phyloP scores from a whole-genome alignment of 2,329 filamentous ascomycete genomes.

The Mariannaea sp. region DNA sequence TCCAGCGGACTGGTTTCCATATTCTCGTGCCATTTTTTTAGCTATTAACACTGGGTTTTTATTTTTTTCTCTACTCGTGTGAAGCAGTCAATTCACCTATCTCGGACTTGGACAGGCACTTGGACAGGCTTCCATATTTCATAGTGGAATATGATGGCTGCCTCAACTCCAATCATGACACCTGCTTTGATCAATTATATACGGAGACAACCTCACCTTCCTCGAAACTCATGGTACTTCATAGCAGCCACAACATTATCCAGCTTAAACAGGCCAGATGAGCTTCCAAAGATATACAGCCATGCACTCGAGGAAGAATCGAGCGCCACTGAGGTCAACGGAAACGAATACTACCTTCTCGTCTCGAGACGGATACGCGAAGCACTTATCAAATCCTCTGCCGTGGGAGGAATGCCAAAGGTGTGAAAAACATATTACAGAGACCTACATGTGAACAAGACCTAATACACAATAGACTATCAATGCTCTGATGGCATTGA shows the following conservation, averaged over 20 bases:
- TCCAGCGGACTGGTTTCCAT: neutral
- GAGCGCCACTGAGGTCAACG: neutral
- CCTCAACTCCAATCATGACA: conserved; percentile 28
- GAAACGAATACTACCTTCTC: conserved; percentile 23
- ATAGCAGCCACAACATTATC: conserved; percentile 35
- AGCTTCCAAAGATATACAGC: conserved; percentile 26
- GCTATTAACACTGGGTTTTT: too few relatives aligned
- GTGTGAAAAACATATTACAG: conserved; percentile 8
- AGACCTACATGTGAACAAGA: neutral
- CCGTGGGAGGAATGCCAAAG: conserved; percentile 36
- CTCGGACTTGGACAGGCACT: neutral
- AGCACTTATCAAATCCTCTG: conserved; percentile 35
- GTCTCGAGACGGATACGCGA: conserved; percentile 33
- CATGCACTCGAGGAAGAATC: conserved; percentile 17
- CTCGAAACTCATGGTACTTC: conserved; percentile 35
- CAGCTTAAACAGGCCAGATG: conserved; percentile 33
- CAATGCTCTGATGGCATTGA: conserved; percentile 32
- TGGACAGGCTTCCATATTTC: neutral
- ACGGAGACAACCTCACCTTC: conserved; percentile 31
- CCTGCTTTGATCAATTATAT: conserved; percentile 30
- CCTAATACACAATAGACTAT: conserved; percentile 32
- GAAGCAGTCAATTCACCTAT: neutral
- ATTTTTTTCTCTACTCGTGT: neutral
- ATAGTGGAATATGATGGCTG: conserved; percentile 16
- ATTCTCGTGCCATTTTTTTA: neutral